Evolutionary conservation across 768 basidiomycete species (phyloP).

Genomic region (Tricholoma matsutake): DNA sequence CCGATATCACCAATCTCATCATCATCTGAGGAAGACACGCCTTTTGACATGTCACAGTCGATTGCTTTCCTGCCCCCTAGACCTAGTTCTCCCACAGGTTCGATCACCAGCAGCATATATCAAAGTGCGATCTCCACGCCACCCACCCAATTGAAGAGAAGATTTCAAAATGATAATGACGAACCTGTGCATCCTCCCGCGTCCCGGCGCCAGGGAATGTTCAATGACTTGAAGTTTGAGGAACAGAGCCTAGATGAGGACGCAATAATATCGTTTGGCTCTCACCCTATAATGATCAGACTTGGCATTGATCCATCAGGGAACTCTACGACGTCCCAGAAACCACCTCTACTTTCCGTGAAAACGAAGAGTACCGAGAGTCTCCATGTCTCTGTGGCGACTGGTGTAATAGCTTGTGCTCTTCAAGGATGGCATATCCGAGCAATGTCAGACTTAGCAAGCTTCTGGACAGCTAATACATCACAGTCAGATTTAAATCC

Average conservation of each 20-base stretch:
- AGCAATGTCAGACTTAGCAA: constrained; percentile 40
- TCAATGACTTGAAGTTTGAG: constrained; percentile 1
- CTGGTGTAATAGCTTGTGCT: constrained; percentile 54
- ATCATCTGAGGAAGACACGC: constrained; percentile 63
- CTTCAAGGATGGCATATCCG: constrained; percentile 56
- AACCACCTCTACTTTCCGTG: constrained; percentile 6
- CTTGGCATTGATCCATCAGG: constrained; percentile 45
- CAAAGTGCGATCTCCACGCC: constrained; percentile 61
- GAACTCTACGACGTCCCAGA: constrained; percentile 1
- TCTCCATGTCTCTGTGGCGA: constrained; percentile 37
- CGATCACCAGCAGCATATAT: constrained; percentile 69
- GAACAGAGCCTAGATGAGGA: constrained; percentile 31
- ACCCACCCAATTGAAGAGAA: not conserved
- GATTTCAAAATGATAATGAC: not conserved
- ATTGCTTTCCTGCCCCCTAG: constrained; percentile 56
- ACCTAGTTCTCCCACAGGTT: constrained; percentile 40
- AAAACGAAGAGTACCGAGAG: constrained; percentile 23
- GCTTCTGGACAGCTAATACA: constrained; percentile 27
- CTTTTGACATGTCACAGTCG: constrained; percentile 73
- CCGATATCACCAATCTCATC: constrained; percentile 59
- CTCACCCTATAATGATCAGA: constrained; percentile 56
- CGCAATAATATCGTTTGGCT: constrained; percentile 57
- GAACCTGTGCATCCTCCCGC: not conserved
- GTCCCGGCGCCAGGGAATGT: not conserved
- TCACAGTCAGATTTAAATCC: not conserved